phyloP scores from a whole-genome alignment of 2,329 filamentous ascomycete species.

The Xylariaceae sp. region DNA sequence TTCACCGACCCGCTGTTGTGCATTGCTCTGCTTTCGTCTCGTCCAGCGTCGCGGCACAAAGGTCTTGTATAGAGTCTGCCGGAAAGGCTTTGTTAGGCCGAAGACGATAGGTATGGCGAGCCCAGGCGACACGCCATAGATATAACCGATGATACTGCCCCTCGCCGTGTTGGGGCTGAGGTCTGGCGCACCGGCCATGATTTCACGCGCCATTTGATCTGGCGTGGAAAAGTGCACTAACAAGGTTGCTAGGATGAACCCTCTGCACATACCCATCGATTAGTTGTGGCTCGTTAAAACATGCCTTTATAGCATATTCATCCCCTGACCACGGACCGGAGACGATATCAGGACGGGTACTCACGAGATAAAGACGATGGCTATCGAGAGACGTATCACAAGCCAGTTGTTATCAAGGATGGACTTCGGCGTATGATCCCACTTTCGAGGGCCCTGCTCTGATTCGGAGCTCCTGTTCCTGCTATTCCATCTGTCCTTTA shows the following conservation, averaged over 20 bases:
- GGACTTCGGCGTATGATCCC: constrained; percentile 1
- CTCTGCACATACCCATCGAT: background rate
- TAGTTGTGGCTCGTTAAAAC: background rate
- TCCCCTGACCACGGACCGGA: background rate
- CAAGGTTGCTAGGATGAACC: constrained; percentile 1
- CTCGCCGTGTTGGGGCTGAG: background rate
- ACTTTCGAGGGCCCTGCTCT: background rate
- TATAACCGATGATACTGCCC: constrained; percentile 1
- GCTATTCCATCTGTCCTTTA: background rate
- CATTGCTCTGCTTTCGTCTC: background rate
- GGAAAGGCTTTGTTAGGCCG: constrained; percentile 1
- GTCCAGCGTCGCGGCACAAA: background rate
- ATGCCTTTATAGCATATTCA: background rate
- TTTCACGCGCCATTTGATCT: background rate
- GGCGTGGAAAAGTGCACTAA: background rate
- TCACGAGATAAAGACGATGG: background rate
- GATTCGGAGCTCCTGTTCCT: background rate
- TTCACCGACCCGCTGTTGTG: background rate
- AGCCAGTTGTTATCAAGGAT: background rate
- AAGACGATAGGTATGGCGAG: constrained; percentile 1
- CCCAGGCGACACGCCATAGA: background rate
- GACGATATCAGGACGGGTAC: background rate
- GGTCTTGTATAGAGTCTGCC: background rate
- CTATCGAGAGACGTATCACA: background rate
- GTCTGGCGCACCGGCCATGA: background rate